Conservation (phyloP, 306 rosid genomes). For the Pyrus betulifolia region DNA sequence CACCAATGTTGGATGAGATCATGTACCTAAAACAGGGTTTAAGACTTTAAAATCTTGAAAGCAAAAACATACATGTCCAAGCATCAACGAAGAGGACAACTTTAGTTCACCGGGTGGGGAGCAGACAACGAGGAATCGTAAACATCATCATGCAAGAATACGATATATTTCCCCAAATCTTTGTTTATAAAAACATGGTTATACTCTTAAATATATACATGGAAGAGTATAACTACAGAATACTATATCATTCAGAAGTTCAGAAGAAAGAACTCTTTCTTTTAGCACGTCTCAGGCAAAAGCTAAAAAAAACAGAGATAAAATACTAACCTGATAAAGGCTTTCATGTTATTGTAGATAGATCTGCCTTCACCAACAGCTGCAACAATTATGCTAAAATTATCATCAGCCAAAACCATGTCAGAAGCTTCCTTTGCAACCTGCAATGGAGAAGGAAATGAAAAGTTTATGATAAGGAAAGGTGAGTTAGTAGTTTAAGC, state of each 20-base stretch:
- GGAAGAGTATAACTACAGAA: too few relatives aligned
- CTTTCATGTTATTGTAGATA: slow-evolving; percentile 80
- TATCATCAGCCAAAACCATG: slow-evolving; percentile 84
- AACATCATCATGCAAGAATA: neutral
- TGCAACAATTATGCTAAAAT: slow-evolving; percentile 75
- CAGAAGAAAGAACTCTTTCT: neutral
- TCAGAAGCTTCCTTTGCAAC: slow-evolving; percentile 89
- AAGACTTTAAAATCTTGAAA: neutral
- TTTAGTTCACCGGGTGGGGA: neutral
- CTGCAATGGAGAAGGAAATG: slow-evolving; percentile 21
- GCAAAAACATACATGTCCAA: neutral
- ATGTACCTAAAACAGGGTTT: slow-evolving; percentile 48
- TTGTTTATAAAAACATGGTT: neutral
- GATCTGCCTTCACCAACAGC: slow-evolving; percentile 94
- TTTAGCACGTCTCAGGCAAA: neutral
- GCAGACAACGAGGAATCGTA: neutral
- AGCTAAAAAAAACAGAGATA: neutral
- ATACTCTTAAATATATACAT: too few relatives aligned
- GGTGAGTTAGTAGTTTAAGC: neutral
- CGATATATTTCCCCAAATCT: neutral
- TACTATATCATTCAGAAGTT: neutral
- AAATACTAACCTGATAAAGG: slow-evolving; percentile 60
- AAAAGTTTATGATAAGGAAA: neutral
- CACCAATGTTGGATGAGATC: slow-evolving; percentile 87
- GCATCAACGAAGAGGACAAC: neutral